Conservation (phyloP, 2,329 filamentous ascomycete species). For the Diaporthe helianthi region DNA sequence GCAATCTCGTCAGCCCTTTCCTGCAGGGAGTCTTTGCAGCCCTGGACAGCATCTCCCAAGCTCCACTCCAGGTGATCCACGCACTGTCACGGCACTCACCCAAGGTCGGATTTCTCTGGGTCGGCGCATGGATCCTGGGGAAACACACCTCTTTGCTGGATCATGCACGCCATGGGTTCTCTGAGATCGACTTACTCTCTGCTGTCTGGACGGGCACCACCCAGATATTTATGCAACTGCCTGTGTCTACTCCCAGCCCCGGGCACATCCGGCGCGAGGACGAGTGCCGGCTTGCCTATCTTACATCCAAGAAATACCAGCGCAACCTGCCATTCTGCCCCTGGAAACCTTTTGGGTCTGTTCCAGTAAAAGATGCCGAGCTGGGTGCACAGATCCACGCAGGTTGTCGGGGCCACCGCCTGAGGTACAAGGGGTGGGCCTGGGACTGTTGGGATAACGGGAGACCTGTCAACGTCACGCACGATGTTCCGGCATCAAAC, state of each 20-base stretch:
- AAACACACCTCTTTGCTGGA: neutral
- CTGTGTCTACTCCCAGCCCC: neutral
- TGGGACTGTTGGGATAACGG: constrained; percentile 15
- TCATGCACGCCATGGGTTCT: neutral
- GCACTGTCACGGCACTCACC: neutral
- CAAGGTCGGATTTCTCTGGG: neutral
- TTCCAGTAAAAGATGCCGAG: neutral
- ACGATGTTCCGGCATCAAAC: neutral
- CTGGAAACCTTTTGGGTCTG: neutral
- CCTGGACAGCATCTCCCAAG: neutral
- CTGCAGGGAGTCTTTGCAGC: constrained; percentile 12
- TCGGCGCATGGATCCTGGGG: neutral
- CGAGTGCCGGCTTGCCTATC: constrained; percentile 13
- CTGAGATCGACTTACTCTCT: neutral
- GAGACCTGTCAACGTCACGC: neutral
- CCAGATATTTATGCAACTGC: constrained; percentile 17
- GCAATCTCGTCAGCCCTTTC: neutral
- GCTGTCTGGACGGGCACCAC: constrained; percentile 3
- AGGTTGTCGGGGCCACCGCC: neutral
- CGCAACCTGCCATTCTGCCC: neutral
- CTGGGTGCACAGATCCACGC: neutral
- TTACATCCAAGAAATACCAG: neutral
- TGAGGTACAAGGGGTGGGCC: constrained; percentile 5
- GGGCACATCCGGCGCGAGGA: constrained; percentile 9
- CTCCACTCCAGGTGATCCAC: neutral